A percentile compares a stretch with the other conserved stretches of the same genome.
phyloP scores from a whole-genome alignment of 192 early-diverging fungal genomes.

The Gigaspora rosea region DNA sequence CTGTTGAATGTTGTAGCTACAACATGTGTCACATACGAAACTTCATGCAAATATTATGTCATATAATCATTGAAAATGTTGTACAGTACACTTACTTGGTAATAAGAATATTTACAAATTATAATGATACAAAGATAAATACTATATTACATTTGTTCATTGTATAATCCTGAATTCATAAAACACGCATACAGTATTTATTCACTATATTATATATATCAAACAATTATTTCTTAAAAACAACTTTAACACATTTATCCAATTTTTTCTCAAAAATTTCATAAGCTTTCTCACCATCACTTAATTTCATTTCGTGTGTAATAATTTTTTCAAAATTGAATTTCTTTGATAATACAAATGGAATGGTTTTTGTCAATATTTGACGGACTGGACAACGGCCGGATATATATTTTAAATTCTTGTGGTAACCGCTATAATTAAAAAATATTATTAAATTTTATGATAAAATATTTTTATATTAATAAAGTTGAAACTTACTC shows the following conservation, averaged over 20 bases:
- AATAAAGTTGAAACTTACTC: constrained; percentile 22
- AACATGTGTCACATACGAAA: no score
- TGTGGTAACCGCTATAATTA: constrained; percentile 47
- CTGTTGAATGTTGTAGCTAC: no score
- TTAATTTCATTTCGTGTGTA: constrained; percentile 47
- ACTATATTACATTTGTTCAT: no score
- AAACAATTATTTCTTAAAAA: constrained; percentile 33
- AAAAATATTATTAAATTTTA: neutral
- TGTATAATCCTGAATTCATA: no score
- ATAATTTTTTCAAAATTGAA: constrained; percentile 46
- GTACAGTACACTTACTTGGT: no score
- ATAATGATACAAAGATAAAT: no score
- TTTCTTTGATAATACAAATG: constrained; percentile 35
- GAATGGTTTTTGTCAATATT: constrained; percentile 44
- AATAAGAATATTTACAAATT: no score
- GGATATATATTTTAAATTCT: constrained; percentile 54
- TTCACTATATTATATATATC: no score
- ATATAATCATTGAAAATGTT: no score
- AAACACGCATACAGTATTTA: no score
- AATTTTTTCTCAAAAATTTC: constrained; percentile 45
- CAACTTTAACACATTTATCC: constrained; percentile 45
- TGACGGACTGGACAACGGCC: constrained; percentile 55
- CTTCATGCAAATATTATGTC: no score
- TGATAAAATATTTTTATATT: neutral
- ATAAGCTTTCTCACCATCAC: constrained; percentile 50